phyloP scores from a whole-genome alignment of 768 basidiomycete genomes.

The Auricularia auricula-judae region DNA sequence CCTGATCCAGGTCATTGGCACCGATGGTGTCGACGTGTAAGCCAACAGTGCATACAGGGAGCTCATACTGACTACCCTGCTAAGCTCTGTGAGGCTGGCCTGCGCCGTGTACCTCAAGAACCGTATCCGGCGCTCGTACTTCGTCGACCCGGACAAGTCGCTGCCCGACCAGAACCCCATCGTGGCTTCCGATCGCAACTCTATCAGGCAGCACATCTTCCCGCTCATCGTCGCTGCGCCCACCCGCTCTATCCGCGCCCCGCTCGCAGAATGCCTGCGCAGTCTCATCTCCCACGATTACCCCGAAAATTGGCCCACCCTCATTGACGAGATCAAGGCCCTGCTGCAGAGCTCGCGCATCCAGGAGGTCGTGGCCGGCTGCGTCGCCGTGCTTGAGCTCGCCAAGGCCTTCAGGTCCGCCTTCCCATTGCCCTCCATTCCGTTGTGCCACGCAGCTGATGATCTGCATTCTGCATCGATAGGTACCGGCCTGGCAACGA shows the following conservation, averaged over 20 bases:
- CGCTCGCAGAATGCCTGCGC: constrained; percentile 65
- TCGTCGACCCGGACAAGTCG: constrained; percentile 28
- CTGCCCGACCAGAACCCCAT: constrained; percentile 52
- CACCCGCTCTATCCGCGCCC: constrained; percentile 57
- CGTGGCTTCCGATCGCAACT: constrained; percentile 54
- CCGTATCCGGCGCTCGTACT: constrained; percentile 61
- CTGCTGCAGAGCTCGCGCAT: constrained; percentile 55
- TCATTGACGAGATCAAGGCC: constrained; percentile 56
- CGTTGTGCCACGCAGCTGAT: background rate
- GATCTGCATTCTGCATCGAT: background rate
- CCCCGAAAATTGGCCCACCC: constrained; percentile 60
- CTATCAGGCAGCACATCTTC: constrained; percentile 58
- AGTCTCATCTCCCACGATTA: constrained; percentile 67
- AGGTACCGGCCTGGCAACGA: constrained; percentile 64
- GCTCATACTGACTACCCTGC: background rate
- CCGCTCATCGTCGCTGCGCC: constrained; percentile 59
- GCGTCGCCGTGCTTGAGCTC: constrained; percentile 66
- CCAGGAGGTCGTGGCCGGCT: constrained; percentile 69
- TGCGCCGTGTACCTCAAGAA: constrained; percentile 88
- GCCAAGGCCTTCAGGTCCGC: constrained; percentile 63
- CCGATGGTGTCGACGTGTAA: constrained; percentile 67
- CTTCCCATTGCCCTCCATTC: background rate
- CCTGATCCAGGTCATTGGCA: constrained; percentile 74
- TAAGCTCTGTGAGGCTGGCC: constrained; percentile 72
- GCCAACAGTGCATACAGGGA: constrained; percentile 9